phyloP scores from a whole-genome alignment of 2,329 filamentous ascomycete genomes.

The Pseudogymnoascus sp. region DNA sequence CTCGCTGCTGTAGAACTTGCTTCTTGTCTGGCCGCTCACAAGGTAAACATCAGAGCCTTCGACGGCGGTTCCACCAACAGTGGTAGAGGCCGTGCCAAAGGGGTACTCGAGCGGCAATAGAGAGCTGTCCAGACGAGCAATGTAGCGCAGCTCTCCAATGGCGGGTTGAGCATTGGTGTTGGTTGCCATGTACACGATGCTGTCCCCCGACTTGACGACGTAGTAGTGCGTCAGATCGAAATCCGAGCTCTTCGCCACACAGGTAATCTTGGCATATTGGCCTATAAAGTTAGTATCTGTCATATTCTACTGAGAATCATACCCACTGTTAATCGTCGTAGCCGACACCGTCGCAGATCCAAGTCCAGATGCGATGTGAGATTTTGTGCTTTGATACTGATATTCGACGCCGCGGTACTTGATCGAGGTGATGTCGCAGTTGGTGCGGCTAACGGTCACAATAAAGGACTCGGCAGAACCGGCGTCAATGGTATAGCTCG shows the following conservation, averaged over 20 bases:
- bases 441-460: slow-evolving; percentile 45
- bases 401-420: slow-evolving; percentile 52
- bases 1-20: slow-evolving; percentile 63
- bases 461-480: slow-evolving; percentile 42
- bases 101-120: slow-evolving; percentile 43
- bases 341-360: slow-evolving; percentile 48
- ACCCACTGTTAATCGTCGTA: slow-evolving; percentile 9
- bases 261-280: slow-evolving; percentile 53
- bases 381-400: slow-evolving; percentile 44
- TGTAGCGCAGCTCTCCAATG: slow-evolving; percentile 57
- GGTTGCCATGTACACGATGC: slow-evolving; percentile 54
- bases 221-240: slow-evolving; percentile 52
- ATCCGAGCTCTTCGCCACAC: slow-evolving; percentile 42
- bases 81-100: slow-evolving; percentile 49
- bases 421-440: slow-evolving; percentile 59
- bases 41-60: slow-evolving; percentile 55
- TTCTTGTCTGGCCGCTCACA: slow-evolving; percentile 55
- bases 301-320: not conserved
- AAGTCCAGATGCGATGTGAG: slow-evolving; percentile 53
- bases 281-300: slow-evolving; percentile 22
- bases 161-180: slow-evolving; percentile 50
- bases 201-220: slow-evolving; percentile 51
- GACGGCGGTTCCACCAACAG: slow-evolving; percentile 43
- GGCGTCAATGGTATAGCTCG: slow-evolving; percentile 41
- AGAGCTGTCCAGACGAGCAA: slow-evolving; percentile 49